Evolutionary conservation across 1,139 yeast genomes (phyloP), one percentile per base, ranked within the genome.

Genomic region (Blastobotrys elegans): DNA sequence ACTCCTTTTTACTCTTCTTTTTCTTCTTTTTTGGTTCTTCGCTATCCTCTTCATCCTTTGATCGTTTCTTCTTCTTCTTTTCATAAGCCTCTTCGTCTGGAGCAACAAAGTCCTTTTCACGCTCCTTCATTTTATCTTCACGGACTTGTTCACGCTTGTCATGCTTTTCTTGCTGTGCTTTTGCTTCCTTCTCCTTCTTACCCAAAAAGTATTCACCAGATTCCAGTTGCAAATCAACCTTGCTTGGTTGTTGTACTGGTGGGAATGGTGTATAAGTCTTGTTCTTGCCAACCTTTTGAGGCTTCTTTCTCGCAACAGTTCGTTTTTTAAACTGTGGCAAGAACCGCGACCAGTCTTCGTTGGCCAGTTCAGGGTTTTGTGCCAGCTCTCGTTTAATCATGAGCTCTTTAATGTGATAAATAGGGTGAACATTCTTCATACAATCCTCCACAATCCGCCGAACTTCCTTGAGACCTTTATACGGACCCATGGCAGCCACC

Each of bases 121-220:
- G 77, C 61, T 86, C 95, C 51, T 73, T 73, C 56, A 82, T 82
- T 65, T 78, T 83, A 50, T 73, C 75, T 47, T 75, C 80, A 59
- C 82, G 80, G 55, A 77, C 80, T 55, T 79, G 89, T 48, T 77
- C 81, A 64, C 90, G 94, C 63, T 84, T 80, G 47, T 80, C 87
- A 56, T 82, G 79, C 75, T 87, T 87, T 60, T 84, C 90, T 53
- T 82, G 83, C 57, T 83, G 71, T 59, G 82, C 80, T 68, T 79
- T 82, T 57, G 74, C 71, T 53, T 80, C 84, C 73, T 85, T 86
- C 60, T 90, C 96, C 59, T 73, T 77, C 71, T 87, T 85, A 51
- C 88, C 87, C 70, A 92, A 75, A 79, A 92, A 92, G 72, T 88
- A 92, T 68, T 94, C 98, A 79, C 99, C 99, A 73, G 95, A 83